Evolutionary conservation across 164 flowering plant species (phyloP).

Genomic region (Annona squamosa): DNA sequence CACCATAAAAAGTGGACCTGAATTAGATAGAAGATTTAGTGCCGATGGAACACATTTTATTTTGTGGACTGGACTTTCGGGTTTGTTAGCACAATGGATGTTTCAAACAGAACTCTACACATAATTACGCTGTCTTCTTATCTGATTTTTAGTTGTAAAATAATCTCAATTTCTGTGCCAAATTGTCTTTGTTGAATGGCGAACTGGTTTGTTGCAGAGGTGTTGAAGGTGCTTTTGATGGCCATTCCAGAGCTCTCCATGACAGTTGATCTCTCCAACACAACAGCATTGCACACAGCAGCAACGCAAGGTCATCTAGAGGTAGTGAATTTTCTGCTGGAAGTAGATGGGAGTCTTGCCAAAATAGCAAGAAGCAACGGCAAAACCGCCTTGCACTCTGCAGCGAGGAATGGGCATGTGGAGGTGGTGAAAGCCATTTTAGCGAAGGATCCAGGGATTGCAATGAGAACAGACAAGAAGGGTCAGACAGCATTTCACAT

Average conservation of each 20-base stretch:
- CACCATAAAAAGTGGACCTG: no score
- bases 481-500: constrained; percentile 97
- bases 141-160: no score
- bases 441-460: constrained; percentile 50
- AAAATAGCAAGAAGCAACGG: constrained; percentile 85
- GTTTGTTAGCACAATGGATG: no score
- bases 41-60: no score
- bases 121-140: no score
- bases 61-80: no score
- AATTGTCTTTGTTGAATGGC: background rate
- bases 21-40: no score
- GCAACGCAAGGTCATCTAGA: constrained; percentile 80
- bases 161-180: no score
- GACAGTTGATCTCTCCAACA: constrained; percentile 81
- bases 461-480: constrained; percentile 67
- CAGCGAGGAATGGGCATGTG: constrained; percentile 85
- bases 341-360: constrained; percentile 52
- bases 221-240: constrained; percentile 54
- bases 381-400: constrained; percentile 85
- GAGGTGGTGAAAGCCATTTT: constrained; percentile 62
- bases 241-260: constrained; percentile 70
- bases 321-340: constrained; percentile 64
- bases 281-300: constrained; percentile 88
- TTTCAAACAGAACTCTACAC: no score
- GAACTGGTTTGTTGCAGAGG: constrained; percentile 34